Conservation (phyloP, 805 yeast species). For the Saccharomycopsis sp. region DNA sequence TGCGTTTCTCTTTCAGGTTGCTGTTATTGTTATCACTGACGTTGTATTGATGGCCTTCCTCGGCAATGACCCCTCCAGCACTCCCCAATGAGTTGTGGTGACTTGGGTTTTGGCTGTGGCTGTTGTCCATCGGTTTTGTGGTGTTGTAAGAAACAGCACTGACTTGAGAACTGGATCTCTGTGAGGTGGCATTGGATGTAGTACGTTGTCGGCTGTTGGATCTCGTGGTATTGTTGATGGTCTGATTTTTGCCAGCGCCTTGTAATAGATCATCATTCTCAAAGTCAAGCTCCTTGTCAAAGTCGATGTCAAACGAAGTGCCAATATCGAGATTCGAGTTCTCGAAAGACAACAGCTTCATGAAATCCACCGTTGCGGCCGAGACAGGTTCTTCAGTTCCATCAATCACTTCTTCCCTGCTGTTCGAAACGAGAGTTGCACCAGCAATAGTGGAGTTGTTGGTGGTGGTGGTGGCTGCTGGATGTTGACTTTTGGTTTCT, state of each 20-base stretch:
- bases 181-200: not conserved
- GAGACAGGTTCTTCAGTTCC: slow-evolving; percentile 1
- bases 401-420: slow-evolving; percentile 1
- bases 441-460: no score
- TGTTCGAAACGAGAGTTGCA: no score
- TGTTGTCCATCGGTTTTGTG: slow-evolving; percentile 6
- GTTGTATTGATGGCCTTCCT: no score
- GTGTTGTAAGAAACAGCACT: slow-evolving; percentile 14
- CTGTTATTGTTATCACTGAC: not conserved
- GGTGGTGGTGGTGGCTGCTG: no score
- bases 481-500: no score
- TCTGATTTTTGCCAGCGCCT: not conserved
- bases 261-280: not conserved
- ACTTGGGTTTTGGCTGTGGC: not conserved
- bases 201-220: not conserved
- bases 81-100: not conserved
- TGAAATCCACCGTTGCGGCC: slow-evolving; percentile 2
- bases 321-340: not conserved
- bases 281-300: slow-evolving; percentile 13
- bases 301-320: slow-evolving; percentile 13
- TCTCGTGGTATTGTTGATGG: not conserved
- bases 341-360: slow-evolving; percentile 16
- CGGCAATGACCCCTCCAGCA: not conserved
- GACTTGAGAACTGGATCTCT: not conserved
- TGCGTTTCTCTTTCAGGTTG: slow-evolving; percentile 5